Evolutionary conservation across 192 early-diverging fungal species (phyloP).

Genomic region (Piromyces finnis): DNA sequence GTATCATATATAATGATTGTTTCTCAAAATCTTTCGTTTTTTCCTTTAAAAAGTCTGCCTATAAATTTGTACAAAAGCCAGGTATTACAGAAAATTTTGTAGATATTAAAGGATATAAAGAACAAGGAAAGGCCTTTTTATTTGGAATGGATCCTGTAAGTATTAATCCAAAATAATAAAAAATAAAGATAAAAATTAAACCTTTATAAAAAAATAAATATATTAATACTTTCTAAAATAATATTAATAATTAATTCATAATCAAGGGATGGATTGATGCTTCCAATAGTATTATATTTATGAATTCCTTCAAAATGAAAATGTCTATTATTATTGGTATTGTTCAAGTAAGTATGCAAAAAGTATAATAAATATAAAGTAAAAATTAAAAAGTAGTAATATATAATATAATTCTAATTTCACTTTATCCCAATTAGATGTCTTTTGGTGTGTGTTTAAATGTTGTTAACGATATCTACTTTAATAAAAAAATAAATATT

Average conservation of each 20-base stretch:
- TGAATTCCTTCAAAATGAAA: constrained; percentile 99
- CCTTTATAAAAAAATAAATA: too few species aligned
- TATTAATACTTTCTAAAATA: too few species aligned
- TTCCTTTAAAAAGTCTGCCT: constrained; percentile 64
- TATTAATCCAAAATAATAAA: too few species aligned
- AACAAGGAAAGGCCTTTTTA: constrained; percentile 41
- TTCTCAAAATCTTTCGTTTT: constrained; percentile 66
- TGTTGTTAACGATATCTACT: constrained; percentile 80
- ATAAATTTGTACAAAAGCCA: constrained; percentile 30
- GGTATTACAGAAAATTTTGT: constrained; percentile 28
- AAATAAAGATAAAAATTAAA: too few species aligned
- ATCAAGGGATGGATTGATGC: constrained; percentile 82
- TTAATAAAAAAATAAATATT: constrained; percentile 65
- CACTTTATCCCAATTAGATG: too few species aligned
- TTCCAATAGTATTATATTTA: constrained; percentile 84
- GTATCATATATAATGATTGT: constrained; percentile 94
- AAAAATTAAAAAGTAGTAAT: not conserved
- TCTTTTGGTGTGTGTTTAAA: constrained; percentile 82
- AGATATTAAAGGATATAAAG: not conserved
- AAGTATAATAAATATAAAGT: too few species aligned
- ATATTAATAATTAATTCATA: too few species aligned
- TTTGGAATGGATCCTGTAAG: constrained; percentile 61
- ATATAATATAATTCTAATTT: not conserved
- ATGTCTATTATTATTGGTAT: constrained; percentile 91
- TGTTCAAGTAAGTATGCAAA: constrained; percentile 19